phyloP scores from a whole-genome alignment of 805 yeast genomes.

The Starmera dryadoides region DNA sequence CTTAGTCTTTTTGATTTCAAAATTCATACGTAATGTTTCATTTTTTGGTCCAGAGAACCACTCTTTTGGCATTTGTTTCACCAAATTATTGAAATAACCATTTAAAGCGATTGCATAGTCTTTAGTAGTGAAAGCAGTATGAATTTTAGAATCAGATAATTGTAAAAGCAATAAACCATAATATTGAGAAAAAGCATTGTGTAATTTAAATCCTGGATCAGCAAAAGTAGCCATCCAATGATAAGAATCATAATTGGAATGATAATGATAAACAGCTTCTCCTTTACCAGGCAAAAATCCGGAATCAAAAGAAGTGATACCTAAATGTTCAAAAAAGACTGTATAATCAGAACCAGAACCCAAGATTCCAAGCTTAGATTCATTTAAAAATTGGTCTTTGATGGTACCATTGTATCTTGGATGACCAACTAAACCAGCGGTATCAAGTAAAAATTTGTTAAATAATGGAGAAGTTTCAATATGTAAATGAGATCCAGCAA shows the following conservation, averaged over 20 bases:
- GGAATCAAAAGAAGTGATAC: slow-evolving; percentile 53
- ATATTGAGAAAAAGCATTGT: slow-evolving; percentile 47
- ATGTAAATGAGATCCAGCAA: slow-evolving; percentile 43
- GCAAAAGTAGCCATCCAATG: slow-evolving; percentile 62
- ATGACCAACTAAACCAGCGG: slow-evolving; percentile 37
- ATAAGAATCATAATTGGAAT: slow-evolving; percentile 66
- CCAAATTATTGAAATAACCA: slow-evolving; percentile 30
- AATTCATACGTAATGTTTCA: slow-evolving; percentile 3
- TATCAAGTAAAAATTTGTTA: slow-evolving; percentile 35
- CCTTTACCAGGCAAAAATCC: slow-evolving; percentile 39
- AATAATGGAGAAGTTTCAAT: slow-evolving; percentile 54
- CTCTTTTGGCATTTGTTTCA: slow-evolving; percentile 26
- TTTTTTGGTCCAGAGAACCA: slow-evolving; percentile 25
- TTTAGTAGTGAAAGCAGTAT: slow-evolving; percentile 28
- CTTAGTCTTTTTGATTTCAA: slow-evolving; percentile 19
- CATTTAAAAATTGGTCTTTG: slow-evolving; percentile 21
- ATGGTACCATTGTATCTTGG: slow-evolving; percentile 27
- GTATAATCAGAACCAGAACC: slow-evolving; percentile 74
- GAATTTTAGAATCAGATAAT: slow-evolving; percentile 40
- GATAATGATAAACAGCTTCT: slow-evolving; percentile 67
- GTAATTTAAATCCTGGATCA: slow-evolving; percentile 56
- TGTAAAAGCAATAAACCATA: slow-evolving; percentile 43
- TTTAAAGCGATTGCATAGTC: slow-evolving; percentile 33
- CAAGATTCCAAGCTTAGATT: slow-evolving; percentile 33
- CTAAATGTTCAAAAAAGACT: slow-evolving; percentile 51